Conservation (phyloP, 805 yeast genomes). For the Sungouiozyma intestinalis region DNA sequence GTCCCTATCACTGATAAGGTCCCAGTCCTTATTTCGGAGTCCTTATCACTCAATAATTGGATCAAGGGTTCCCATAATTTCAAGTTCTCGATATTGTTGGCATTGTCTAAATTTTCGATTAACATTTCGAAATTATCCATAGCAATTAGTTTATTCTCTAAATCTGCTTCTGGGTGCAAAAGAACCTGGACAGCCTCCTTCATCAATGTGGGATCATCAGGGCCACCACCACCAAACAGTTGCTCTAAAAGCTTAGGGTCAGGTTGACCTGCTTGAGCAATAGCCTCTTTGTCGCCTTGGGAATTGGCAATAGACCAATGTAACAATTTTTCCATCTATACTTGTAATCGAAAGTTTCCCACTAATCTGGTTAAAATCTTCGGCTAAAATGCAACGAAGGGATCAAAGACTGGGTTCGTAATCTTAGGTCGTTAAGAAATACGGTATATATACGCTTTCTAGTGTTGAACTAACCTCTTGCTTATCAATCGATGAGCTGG, state of each 20-base stretch:
- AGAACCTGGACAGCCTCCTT: conserved; percentile 58
- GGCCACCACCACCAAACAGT: conserved; percentile 60
- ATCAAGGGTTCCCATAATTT: conserved; percentile 70
- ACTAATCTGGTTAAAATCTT: no score
- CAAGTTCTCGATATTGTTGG: conserved; percentile 79
- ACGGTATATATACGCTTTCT: background rate
- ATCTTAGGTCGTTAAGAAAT: no score
- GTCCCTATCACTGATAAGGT: conserved; percentile 76
- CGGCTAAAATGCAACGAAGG: no score
- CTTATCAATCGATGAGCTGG: background rate
- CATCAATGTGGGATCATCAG: conserved; percentile 88
- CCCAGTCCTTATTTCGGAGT: conserved; percentile 38
- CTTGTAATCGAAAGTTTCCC: background rate
- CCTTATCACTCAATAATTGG: conserved; percentile 37
- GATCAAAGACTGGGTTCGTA: no score
- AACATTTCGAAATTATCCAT: conserved; percentile 89
- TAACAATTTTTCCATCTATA: conserved; percentile 71
- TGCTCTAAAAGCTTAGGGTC: conserved; percentile 74
- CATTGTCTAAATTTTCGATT: conserved; percentile 88
- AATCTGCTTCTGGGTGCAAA: conserved; percentile 42
- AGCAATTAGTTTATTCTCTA: conserved; percentile 61
- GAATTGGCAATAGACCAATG: conserved; percentile 87
- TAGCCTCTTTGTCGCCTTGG: conserved; percentile 60
- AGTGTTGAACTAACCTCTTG: background rate
- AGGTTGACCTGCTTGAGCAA: conserved; percentile 51